phyloP scores from a whole-genome alignment of 2,329 filamentous ascomycete genomes.

The Atkinsonella hypoxylon region DNA sequence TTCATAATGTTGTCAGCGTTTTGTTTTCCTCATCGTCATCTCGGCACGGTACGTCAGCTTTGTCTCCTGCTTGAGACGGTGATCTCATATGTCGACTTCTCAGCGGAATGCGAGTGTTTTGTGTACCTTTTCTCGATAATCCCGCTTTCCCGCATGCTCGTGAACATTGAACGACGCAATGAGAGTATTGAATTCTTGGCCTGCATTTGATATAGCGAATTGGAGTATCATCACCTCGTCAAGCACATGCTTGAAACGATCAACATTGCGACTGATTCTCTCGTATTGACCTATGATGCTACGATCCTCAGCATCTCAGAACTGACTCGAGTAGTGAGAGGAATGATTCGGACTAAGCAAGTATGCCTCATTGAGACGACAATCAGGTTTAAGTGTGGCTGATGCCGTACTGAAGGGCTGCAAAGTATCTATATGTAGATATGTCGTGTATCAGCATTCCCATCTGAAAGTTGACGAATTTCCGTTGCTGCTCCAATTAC shows the following conservation, averaged over 20 bases:
- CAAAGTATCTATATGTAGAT: slow-evolving; percentile 35
- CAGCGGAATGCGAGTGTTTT: too few species aligned
- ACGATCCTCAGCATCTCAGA: slow-evolving; percentile 45
- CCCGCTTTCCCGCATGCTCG: neutral
- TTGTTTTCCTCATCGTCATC: neutral
- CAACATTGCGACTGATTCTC: slow-evolving; percentile 39
- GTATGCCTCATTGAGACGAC: neutral
- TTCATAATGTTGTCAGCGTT: too few species aligned
- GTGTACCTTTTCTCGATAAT: neutral
- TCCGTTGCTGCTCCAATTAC: slow-evolving; percentile 23
- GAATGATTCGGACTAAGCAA: slow-evolving; percentile 44
- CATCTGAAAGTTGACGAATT: slow-evolving; percentile 31
- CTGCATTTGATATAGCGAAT: slow-evolving; percentile 42
- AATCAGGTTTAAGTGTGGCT: slow-evolving; percentile 11
- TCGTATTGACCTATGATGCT: slow-evolving; percentile 45
- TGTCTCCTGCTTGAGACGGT: neutral
- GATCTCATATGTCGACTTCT: too few species aligned
- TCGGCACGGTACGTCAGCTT: neutral
- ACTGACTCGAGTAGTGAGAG: slow-evolving; percentile 42
- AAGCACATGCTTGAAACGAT: slow-evolving; percentile 34
- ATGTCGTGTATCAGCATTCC: slow-evolving; percentile 34
- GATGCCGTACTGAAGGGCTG: slow-evolving; percentile 31
- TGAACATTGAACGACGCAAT: slow-evolving; percentile 15
- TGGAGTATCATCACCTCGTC: slow-evolving; percentile 39
- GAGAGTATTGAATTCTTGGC: slow-evolving; percentile 37